Conservation (phyloP, 108 stramenopile species). For the Aurantiochytrium sp. region DNA sequence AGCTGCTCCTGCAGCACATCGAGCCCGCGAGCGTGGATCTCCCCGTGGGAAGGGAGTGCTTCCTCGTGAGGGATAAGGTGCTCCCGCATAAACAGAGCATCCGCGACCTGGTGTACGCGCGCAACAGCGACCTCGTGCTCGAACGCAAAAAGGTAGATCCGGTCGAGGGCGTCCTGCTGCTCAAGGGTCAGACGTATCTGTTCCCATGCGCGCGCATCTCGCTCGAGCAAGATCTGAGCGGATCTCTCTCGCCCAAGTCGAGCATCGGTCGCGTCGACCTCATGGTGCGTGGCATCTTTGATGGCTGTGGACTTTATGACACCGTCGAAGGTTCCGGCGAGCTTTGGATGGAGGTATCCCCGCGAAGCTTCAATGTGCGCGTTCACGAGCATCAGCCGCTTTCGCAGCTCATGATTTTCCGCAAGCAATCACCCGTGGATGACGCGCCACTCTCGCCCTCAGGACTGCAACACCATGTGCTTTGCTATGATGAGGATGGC, state of each 20-base stretch:
- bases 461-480: not conserved
- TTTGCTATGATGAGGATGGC: not conserved
- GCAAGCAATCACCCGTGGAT: not conserved
- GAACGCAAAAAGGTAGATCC: not conserved
- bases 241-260: not conserved
- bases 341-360: conserved; percentile 6
- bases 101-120: not conserved
- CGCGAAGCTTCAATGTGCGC: not conserved
- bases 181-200: conserved; percentile 4
- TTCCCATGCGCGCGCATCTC: not conserved
- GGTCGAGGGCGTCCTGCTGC: not conserved
- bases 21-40: conserved; percentile 3
- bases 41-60: not conserved
- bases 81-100: not conserved
- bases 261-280: conserved; percentile 12
- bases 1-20: not conserved
- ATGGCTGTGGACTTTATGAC: not conserved
- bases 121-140: not conserved
- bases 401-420: conserved; percentile 12
- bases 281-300: conserved; percentile 1
- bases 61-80: not conserved
- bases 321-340: not conserved
- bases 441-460: not conserved
- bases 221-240: not conserved
- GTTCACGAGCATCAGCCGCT: not conserved